These are phyloP conservation scores for Barnettozyma californica DNA, from an alignment of 805 yeast species.

Conservation along the genomic window DNA sequence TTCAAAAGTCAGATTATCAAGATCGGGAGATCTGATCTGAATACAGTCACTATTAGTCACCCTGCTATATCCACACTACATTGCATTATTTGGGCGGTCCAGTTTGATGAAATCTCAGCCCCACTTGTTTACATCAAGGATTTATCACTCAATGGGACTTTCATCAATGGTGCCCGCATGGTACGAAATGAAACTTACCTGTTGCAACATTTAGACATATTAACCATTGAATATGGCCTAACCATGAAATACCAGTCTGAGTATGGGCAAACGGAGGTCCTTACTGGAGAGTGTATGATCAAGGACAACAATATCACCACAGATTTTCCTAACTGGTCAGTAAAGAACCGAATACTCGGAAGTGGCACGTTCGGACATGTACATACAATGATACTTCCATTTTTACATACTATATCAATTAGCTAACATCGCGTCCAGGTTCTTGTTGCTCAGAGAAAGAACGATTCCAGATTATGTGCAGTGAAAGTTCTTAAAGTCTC, in stretches of 20 bases:
- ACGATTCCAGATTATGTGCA: conserved; percentile 35
- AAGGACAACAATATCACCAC: conserved; percentile 19
- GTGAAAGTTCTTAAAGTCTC: conserved; percentile 38
- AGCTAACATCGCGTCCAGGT: conserved; percentile 15
- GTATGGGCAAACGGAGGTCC: conserved; percentile 12
- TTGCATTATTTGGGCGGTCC: conserved; percentile 42
- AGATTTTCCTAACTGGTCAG: conserved; percentile 35
- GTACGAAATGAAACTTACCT: conserved; percentile 30
- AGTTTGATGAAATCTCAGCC: conserved; percentile 42
- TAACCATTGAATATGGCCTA: conserved; percentile 32
- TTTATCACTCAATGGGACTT: conserved; percentile 46
- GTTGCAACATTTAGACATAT: conserved; percentile 34
- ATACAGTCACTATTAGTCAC: conserved; percentile 30
- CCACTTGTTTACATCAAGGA: conserved; percentile 49
- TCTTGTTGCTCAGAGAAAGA: conserved; percentile 28
- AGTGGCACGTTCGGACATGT: conserved; percentile 58
- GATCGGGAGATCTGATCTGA: conserved; percentile 38
- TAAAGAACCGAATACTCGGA: conserved; percentile 40
- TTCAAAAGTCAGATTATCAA: conserved; percentile 31
- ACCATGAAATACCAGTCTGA: conserved; percentile 19
- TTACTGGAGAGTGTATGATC: conserved; percentile 13
- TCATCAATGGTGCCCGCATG: conserved; percentile 33
- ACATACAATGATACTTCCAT: conserved; percentile 6
- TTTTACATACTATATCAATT: not conserved
- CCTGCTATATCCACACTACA: conserved; percentile 42